phyloP scores from a whole-genome alignment of 768 basidiomycete species.

The Postia placenta region DNA sequence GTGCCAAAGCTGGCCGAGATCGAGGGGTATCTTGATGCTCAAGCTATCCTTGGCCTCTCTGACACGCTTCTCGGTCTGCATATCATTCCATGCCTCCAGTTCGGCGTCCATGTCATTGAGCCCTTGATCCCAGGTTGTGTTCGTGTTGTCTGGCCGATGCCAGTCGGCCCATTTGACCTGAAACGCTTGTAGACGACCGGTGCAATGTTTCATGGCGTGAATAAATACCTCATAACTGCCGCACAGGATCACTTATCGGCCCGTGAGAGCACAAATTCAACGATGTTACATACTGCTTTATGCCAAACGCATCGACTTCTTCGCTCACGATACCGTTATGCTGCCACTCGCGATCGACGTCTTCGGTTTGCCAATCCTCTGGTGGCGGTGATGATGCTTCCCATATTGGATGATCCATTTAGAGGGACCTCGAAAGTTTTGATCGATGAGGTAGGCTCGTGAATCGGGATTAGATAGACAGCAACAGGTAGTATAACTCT shows the following conservation, averaged over 20 bases:
- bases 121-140: constrained; percentile 45
- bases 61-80: constrained; percentile 28
- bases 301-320: constrained; percentile 10
- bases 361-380: constrained; percentile 12
- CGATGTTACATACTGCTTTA: constrained; percentile 6
- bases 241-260: background rate
- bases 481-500: too few relatives aligned
- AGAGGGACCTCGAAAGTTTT: too few relatives aligned
- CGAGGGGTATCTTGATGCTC: background rate
- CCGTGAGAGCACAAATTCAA: background rate
- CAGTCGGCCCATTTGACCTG: constrained; percentile 52
- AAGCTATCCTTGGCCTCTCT: constrained; percentile 23
- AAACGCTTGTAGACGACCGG: too few relatives aligned
- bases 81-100: constrained; percentile 28
- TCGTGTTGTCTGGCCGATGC: constrained; percentile 44
- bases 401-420: background rate
- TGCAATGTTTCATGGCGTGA: background rate
- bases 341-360: constrained; percentile 9
- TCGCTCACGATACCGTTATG: constrained; percentile 14
- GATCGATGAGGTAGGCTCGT: too few relatives aligned
- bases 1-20: constrained; percentile 1
- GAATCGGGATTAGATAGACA: too few relatives aligned
- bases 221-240: background rate
- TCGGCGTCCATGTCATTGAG: constrained; percentile 14
- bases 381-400: constrained; percentile 10